Conservation (phyloP, 176 grass and related monocot genomes). For the Triticum timopheevii region DNA sequence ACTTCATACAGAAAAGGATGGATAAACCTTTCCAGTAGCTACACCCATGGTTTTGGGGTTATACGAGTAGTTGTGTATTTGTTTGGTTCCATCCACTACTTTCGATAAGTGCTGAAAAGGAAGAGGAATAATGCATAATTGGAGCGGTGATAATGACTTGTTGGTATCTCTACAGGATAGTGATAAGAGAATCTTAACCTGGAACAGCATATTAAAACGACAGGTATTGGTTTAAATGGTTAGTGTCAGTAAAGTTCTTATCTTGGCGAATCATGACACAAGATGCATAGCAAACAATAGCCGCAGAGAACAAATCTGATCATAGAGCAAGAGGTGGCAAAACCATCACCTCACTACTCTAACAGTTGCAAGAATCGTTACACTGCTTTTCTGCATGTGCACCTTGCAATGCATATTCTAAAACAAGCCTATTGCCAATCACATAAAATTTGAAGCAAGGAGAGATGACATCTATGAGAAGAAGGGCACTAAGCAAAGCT, state of each 20-base stretch:
- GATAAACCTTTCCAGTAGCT: conserved; percentile 50
- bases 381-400: conserved; percentile 33
- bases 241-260: conserved; percentile 50
- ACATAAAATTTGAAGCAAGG: conserved; percentile 30
- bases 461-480: conserved; percentile 13
- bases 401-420: conserved; percentile 22
- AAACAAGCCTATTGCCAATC: background rate
- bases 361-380: conserved; percentile 40
- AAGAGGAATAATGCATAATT: conserved; percentile 54
- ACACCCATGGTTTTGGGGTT: conserved; percentile 34
- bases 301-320: conserved; percentile 41
- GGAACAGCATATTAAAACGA: conserved; percentile 56
- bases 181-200: conserved; percentile 62
- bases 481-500: conserved; percentile 25
- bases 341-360: conserved; percentile 35
- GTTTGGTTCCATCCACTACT: conserved; percentile 39
- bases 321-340: conserved; percentile 29
- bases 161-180: conserved; percentile 44
- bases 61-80: conserved; percentile 26
- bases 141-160: conserved; percentile 39
- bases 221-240: conserved; percentile 46
- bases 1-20: conserved; percentile 29
- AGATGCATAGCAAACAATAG: conserved; percentile 45
- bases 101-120: conserved; percentile 43
- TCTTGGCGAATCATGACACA: conserved; percentile 52